Evolutionary conservation across 306 rosid genomes (phyloP).

Genomic region (Sesbania bispinosa): DNA sequence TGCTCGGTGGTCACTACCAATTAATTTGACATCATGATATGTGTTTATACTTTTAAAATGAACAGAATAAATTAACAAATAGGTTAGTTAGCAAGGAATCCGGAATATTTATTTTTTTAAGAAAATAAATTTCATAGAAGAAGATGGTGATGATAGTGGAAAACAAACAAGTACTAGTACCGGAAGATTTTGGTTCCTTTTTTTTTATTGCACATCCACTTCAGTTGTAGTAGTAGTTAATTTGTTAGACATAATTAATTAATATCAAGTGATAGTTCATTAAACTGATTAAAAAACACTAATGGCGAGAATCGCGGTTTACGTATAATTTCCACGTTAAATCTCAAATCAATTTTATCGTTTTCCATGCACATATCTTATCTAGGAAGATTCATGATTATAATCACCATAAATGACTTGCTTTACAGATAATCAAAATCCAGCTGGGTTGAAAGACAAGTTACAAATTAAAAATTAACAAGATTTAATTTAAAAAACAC

Average conservation of each 20-base stretch:
- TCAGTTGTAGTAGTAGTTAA: conserved; percentile 1
- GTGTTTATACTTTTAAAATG: neutral
- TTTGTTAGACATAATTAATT: neutral
- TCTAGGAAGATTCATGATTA: conserved; percentile 22
- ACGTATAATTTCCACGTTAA: conserved; percentile 9
- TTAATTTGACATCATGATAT: conserved; percentile 12
- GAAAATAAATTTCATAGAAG: neutral
- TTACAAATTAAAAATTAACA: neutral
- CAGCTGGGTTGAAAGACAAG: conserved; percentile 24
- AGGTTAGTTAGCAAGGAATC: conserved; percentile 8
- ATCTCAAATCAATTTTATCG: conserved; percentile 42
- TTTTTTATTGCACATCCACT: neutral
- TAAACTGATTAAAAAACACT: conserved; percentile 44
- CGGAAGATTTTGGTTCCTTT: neutral
- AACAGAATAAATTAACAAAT: conserved; percentile 13
- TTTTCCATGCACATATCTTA: conserved; percentile 53
- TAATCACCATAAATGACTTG: conserved; percentile 24
- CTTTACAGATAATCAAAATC: conserved; percentile 23
- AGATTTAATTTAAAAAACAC: neutral
- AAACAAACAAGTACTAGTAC: neutral
- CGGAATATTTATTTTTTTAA: neutral
- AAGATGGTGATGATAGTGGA: neutral
- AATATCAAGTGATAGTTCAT: conserved; percentile 9
- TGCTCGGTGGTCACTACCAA: too few relatives aligned
- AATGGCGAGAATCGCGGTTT: conserved; percentile 66